Base-by-base conservation (phyloP, 2,329 filamentous ascomycete species). In the Plectosphaerella plurivora region DNA sequence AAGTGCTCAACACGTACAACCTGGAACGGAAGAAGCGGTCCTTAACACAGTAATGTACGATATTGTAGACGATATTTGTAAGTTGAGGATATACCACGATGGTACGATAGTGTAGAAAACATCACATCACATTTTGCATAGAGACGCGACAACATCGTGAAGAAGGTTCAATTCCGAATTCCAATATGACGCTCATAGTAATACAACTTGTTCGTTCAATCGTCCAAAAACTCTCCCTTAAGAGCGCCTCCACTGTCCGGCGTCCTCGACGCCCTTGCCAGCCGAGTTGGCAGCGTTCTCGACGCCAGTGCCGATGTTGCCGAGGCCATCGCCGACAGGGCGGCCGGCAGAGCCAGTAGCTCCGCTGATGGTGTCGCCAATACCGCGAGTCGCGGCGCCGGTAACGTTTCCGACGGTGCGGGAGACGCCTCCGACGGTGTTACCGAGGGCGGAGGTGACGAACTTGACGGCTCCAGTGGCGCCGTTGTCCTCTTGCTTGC, bases 241-340 rank as follows among this genome's bases (percentile, higher is more conserved):
- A 6, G 54, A 58, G 4, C 49, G 72, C 68, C 78, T 79, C 79
- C 79, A 82, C 62, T 83, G 66, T 3, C 82, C 81, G 11, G 81
- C 81, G 60, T 82, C 70, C 66, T 84, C 80, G 7, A 79, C 74
- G 0, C 81, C 79, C 65, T 78, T 74, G 14, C 76, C 74, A 2
- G 83, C 70, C 46, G 66, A 68, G 44, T 70, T 68, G 37, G 73
- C 65, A 2, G 78, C 82, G 45, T 72, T 69, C 67, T 83, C 73
- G 3, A 85, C 58, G 1, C 81, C 81, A 2, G 72, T 75, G 6
- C 79, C 79, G 8, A 81, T 61, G 57, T 73, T 78, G 8, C 74
- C 71, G 12, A 85, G 52, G 2, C 73, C 80, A 58, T 85, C 77
- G 8, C 82, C 82, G 2, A 85, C 61, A 1, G 80, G 78, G 52